Evolutionary conservation across 2,329 filamentous ascomycete species (phyloP), one percentile per base, ranked within the genome.

Genomic region (Xylogone sp.): DNA sequence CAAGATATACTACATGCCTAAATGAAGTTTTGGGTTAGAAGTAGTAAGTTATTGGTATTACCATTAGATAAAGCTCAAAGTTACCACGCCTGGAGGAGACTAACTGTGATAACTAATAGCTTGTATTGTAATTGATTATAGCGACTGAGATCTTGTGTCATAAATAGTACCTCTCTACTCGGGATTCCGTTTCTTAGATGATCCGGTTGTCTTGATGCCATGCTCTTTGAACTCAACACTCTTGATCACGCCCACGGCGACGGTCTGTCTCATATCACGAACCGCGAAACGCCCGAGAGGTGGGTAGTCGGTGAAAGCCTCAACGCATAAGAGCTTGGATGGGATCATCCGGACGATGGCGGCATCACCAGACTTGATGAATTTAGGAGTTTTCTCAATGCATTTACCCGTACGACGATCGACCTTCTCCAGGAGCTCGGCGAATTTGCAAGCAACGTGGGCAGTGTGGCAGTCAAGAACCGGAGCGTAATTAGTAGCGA

Each of bases 371-470:
- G 93, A 97, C 91, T 99, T 99, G 90, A 99, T 92, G 87, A 97
- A 97, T 88, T 99, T 99, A 80, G 94, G 94, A 71, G 72, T 74
- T 75, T 81, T 72, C 81, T 99, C 94, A 71, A 90, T 84, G 65
- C 92, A 89, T 87, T 99, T 99, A 77, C 94, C 94, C 74, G 94
- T 97, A 90, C 94, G 94, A 80, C 94, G 92, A 77, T 99, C 94
- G 71, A 99, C 97, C 93, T 99, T 99, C 90, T 97, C 90, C 65
- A 93, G 83, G 71, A 99, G 87, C 89, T 97, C 94, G 70, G 90
- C 77, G 86, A 99, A 99, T 90, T 97, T 97, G 94, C 94, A 99
- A 71, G 94, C 94, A 86, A 99, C 99, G 88, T 99, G 94, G 79
- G 94, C 94, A 72, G 94, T 99, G 88, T 99, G 94, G 90, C 94